These are phyloP conservation scores for Sparassis latifolia DNA, from an alignment of 1,284 basidiomycete species.

Conservation along the genomic window DNA sequence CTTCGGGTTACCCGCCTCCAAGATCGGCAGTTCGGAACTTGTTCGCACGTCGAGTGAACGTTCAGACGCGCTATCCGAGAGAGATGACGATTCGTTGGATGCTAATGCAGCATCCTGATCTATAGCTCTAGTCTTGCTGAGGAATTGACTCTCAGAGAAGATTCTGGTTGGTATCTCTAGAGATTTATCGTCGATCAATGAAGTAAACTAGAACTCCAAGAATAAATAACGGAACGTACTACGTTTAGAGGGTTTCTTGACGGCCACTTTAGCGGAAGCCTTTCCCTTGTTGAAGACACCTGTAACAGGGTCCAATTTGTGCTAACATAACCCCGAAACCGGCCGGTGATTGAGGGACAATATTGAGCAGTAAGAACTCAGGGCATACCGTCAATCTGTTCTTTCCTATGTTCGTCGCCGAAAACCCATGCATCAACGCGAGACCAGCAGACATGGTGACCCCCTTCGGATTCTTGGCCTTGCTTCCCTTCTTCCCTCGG, in stretches of 20 bases:
- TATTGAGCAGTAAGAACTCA: neutral
- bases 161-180: constrained; percentile 10
- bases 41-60: neutral
- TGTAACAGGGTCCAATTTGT: constrained; percentile 38
- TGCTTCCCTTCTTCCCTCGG: constrained; percentile 19
- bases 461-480: constrained; percentile 27
- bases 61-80: neutral
- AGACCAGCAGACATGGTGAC: constrained; percentile 39
- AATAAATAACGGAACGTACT: constrained; percentile 8
- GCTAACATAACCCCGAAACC: constrained; percentile 22
- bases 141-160: constrained; percentile 50
- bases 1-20: too few relatives aligned
- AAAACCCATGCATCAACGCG: constrained; percentile 71
- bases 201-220: neutral
- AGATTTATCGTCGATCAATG: neutral
- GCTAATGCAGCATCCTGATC: neutral
- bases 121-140: constrained; percentile 23
- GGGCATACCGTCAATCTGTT: constrained; percentile 59
- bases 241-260: constrained; percentile 6
- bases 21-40: neutral
- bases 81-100: neutral
- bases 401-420: constrained; percentile 61
- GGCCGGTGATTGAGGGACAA: constrained; percentile 1
- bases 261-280: constrained; percentile 44
- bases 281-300: constrained; percentile 72